Conservation (phyloP, 345 rosid species). For the Lenwebbia sp. region DNA sequence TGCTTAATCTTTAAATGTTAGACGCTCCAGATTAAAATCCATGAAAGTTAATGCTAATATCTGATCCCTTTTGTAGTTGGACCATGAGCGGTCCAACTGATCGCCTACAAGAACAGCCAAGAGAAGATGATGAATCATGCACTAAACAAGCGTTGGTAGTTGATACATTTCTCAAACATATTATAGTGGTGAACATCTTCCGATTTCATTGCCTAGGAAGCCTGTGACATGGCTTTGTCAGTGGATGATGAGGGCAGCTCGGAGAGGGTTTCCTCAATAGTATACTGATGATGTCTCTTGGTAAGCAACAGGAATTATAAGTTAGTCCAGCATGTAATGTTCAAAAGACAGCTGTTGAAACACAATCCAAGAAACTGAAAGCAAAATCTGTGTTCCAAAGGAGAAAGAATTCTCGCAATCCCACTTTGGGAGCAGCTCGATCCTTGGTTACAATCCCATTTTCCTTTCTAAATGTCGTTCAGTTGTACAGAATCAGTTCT, state of each 20-base stretch:
- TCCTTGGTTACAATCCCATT: background rate
- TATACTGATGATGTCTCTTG: background rate
- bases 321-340: background rate
- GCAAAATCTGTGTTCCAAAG: background rate
- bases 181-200: background rate
- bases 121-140: background rate
- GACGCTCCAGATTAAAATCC: background rate
- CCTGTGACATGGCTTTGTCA: background rate
- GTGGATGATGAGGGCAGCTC: background rate
- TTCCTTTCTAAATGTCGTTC: background rate
- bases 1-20: background rate
- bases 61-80: background rate
- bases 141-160: background rate
- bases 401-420: background rate
- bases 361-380: background rate
- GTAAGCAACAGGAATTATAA: background rate
- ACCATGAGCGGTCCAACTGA: background rate
- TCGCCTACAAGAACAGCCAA: background rate
- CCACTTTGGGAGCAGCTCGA: background rate
- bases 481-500: background rate
- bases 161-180: background rate
- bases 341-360: background rate
- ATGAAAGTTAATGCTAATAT: background rate
- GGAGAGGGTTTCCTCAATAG: background rate
- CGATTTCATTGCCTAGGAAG: background rate